phyloP scores from a whole-genome alignment of 805 yeast genomes.

The Candida broadrunensis region DNA sequence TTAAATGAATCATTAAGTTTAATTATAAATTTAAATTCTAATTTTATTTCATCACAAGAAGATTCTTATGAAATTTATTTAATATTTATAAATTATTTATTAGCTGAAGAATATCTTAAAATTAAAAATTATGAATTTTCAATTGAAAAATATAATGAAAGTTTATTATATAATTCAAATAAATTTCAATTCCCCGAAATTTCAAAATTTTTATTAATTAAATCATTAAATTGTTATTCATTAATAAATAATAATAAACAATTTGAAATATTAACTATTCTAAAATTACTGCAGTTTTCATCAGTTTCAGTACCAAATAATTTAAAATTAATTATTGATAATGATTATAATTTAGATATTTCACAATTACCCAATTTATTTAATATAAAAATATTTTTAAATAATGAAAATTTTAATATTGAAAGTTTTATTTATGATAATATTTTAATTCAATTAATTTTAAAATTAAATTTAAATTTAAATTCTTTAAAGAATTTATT shows the following conservation, averaged over 20 bases:
- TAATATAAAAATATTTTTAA: constrained; percentile 13
- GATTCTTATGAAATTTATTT: constrained; percentile 14
- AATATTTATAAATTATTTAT: constrained; percentile 35
- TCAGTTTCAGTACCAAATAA: too few species aligned
- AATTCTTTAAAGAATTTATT: constrained; percentile 6
- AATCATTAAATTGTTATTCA: constrained; percentile 37
- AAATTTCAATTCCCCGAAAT: constrained; percentile 37
- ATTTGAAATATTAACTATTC: background rate
- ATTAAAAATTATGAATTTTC: constrained; percentile 13
- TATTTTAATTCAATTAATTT: constrained; percentile 15
- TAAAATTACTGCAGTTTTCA: background rate
- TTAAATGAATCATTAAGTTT: constrained; percentile 4
- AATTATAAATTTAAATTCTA: background rate
- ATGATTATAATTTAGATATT: background rate
- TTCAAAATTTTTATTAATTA: constrained; percentile 26
- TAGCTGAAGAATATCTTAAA: constrained; percentile 47
- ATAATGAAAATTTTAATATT: constrained; percentile 6
- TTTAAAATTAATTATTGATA: background rate
- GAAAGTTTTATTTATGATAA: constrained; percentile 16
- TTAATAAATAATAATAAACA: constrained; percentile 19
- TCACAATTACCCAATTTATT: constrained; percentile 9
- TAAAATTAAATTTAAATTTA: constrained; percentile 10
- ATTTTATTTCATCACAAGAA: background rate
- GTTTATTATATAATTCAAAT: constrained; percentile 3
- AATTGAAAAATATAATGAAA: constrained; percentile 11